Percentiles rank a stretch among this genome's conserved stretches.
These are phyloP conservation scores for Penstemon eatonii DNA, from an alignment of 257 asterid species.

Conservation along the genomic window DNA sequence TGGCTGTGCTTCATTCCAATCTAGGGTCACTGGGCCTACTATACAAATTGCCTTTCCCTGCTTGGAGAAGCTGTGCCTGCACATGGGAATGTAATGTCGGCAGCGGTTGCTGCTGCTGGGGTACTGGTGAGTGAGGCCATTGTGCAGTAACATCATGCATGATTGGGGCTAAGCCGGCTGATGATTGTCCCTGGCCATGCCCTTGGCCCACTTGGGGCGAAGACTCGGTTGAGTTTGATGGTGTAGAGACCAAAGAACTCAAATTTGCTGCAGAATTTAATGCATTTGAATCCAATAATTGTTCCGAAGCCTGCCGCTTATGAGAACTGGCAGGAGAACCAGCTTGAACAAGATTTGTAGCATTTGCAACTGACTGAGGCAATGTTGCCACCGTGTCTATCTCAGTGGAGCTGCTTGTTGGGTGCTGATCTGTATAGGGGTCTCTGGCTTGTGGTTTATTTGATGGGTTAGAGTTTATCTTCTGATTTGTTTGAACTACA, in stretches of 20 bases:
- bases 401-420: slow-evolving; percentile 47
- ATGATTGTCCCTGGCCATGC: slow-evolving; percentile 50
- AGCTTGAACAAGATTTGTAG: slow-evolving; percentile 38
- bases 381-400: slow-evolving; percentile 35
- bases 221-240: slow-evolving; percentile 46
- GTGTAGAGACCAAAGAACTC: slow-evolving; percentile 44
- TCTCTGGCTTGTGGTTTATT: slow-evolving; percentile 50
- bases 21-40: slow-evolving; percentile 58
- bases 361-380: slow-evolving; percentile 43
- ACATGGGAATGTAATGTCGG: slow-evolving; percentile 51
- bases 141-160: slow-evolving; percentile 52
- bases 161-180: slow-evolving; percentile 40
- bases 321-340: slow-evolving; percentile 41
- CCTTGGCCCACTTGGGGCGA: slow-evolving; percentile 48
- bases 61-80: slow-evolving; percentile 62
- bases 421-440: slow-evolving; percentile 48
- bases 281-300: slow-evolving; percentile 43
- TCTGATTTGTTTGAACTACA: slow-evolving; percentile 49
- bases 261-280: slow-evolving; percentile 42
- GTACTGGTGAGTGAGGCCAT: slow-evolving; percentile 47
- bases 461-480: slow-evolving; percentile 39
- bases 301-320: slow-evolving; percentile 57
- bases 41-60: slow-evolving; percentile 53
- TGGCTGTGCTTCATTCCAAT: slow-evolving; percentile 51
- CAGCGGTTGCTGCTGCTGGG: slow-evolving; percentile 41